phyloP scores from a whole-genome alignment of 139 green algal genomes.

The Diplosphaera chodatii region DNA sequence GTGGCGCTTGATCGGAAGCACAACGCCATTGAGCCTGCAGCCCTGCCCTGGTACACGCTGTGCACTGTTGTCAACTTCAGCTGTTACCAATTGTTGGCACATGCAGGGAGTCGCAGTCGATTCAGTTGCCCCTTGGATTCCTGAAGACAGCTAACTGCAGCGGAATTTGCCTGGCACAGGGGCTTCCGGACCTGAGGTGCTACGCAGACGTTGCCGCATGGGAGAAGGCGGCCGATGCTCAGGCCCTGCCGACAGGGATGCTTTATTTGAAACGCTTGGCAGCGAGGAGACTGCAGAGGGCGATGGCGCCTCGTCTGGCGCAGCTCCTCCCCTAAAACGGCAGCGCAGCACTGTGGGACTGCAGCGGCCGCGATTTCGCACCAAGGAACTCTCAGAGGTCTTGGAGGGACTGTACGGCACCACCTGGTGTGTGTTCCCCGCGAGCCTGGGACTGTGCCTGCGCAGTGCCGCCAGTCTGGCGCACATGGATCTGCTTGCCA shows the following conservation, averaged over 20 bases:
- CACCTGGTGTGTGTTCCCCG: neutral
- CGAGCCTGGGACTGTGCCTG: neutral
- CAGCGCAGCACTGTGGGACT: neutral
- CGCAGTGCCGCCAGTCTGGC: neutral
- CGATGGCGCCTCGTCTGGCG: neutral
- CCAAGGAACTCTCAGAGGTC: neutral
- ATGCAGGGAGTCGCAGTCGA: no score
- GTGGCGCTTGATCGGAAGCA: no score
- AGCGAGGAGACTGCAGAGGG: neutral
- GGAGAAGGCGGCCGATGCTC: neutral
- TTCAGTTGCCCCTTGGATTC: no score
- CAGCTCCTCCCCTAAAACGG: no score
- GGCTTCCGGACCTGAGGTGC: neutral
- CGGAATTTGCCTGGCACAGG: no score
- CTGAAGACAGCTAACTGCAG: no score
- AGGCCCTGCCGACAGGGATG: neutral
- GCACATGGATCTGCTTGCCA: neutral
- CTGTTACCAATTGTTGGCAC: no score
- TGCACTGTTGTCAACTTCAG: no score
- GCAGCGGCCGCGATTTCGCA: neutral
- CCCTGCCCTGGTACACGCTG: no score
- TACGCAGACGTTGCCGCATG: neutral
- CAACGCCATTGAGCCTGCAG: no score
- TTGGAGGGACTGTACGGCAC: neutral
- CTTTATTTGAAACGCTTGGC: neutral